Evolutionary conservation across 1,284 basidiomycete species (phyloP), one percentile per base, ranked within the genome.

Genomic region (Trametes sp.): DNA sequence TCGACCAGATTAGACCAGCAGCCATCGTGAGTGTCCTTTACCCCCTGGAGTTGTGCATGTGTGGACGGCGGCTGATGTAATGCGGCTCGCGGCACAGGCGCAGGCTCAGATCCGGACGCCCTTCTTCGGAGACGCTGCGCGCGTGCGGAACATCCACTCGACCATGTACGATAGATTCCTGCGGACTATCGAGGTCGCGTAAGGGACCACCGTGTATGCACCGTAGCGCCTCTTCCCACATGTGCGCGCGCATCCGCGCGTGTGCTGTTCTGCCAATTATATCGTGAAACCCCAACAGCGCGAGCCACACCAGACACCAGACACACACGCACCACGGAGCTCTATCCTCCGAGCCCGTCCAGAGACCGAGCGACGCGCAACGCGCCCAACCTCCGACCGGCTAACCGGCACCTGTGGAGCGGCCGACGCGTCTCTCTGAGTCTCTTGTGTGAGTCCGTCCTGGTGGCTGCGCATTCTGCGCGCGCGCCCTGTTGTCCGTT

Each of bases 1-100:
- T 89, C 33, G 87, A 91, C 67, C 83, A 82, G 61, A 78, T 85
- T 53, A 82, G 82, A 59, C 87, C 88, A 9, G 75, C 85, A 13
- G 80, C 82, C n/a, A 73, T 89, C 74, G 91, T 92, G 67, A 65
- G 87, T 82, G 23, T 41, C 54, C 61, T 51, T 61, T 46, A 61
- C 19, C 26, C 71, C 52, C 72, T 29, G 50, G 35, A 13, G n/a
- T 8, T 35, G 42, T 7, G 23, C 57, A 41, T 51, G 49, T 59
- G 29, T 29, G 45, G 26, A 14, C 45, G n/a, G 26, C 10, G 13
- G 44, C 51, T 57, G 48, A 54, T 46, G 49, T 7, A 41, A 13
- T 35, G 10, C 10, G 21, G 5, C 45, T 28, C 13, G 38, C 54
- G 45, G 21, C 36, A 54, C 62, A 83, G 78, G 72, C 75, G 26